A percentile compares a stretch with the other conserved stretches of the same genome.
phyloP scores from a whole-genome alignment of 2,329 filamentous ascomycete species.

The Aspergillus caelatus region DNA sequence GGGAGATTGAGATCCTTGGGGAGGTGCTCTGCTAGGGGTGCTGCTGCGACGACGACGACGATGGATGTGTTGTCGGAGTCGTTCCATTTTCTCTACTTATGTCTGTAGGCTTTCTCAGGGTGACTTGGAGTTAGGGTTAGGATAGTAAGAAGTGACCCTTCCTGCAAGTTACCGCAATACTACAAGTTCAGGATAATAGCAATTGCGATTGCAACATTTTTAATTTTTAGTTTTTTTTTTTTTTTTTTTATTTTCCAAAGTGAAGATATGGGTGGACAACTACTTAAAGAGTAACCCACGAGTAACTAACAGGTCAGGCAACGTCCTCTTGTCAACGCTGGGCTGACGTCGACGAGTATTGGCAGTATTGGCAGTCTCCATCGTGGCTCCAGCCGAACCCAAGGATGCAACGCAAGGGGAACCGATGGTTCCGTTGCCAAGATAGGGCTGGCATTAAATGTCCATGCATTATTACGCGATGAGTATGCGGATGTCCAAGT shows the following conservation, averaged over 20 bases:
- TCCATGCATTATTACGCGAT: neutral
- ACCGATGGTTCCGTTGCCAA: conserved; percentile 5
- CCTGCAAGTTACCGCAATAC: too few relatives aligned
- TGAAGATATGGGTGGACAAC: neutral
- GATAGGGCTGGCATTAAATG: conserved; percentile 6
- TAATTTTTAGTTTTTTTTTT: too few relatives aligned
- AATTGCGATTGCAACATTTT: neutral
- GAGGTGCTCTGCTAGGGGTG: conserved; percentile 4
- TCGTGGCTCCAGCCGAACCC: conserved; percentile 11
- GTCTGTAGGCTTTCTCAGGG: neutral
- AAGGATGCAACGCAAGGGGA: neutral
- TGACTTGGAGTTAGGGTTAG: neutral
- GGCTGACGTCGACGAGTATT: conserved; percentile 27
- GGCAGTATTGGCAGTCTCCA: conserved; percentile 7
- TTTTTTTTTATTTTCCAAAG: neutral
- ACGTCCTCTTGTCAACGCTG: conserved; percentile 7
- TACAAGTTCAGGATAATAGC: neutral
- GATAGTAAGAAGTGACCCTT: too few relatives aligned
- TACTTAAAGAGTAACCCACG: neutral
- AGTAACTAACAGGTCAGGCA: neutral
- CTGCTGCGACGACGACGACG: conserved; percentile 20
- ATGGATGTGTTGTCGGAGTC: conserved; percentile 19
- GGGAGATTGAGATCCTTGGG: conserved; percentile 10
- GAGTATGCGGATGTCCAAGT: neutral
- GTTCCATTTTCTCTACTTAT: conserved; percentile 12